Base-by-base conservation (phyloP, 495 filamentous ascomycete genomes). In the Aspergillus funiculosus region DNA sequence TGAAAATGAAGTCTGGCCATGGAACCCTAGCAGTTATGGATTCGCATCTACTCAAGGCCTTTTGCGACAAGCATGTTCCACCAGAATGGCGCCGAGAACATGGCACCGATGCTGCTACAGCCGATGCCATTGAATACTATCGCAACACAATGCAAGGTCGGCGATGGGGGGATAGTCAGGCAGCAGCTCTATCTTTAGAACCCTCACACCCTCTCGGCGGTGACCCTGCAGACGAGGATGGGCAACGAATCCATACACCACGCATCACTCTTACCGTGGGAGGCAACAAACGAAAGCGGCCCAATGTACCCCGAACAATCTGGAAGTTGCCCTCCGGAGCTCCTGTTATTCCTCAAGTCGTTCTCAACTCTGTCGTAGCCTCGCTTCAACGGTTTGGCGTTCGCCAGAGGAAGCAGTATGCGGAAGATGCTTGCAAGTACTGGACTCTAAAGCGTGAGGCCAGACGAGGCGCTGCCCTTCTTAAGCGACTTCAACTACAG, bases 361-460 rank as follows among this genome's bases (percentile, higher is more conserved):
- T 97, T 4, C 85, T 85, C 45, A 83, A 88, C 44, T 78, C 82
- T 2, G 83, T 97, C 18, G 82, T 91, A 41, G 80, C 77, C 41
- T 85, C 87, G 1, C 73, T 98, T 2, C 73, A 79, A 30, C 80
- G 85, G 22, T 97, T 97, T 60, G 73, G 71, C 14, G 81, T 97
- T 47, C 80, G 80, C 24, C 91, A 92, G 54, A 77, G 86, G 19
- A 92, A 91, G 55, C 89, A 96, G 35, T 99, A 86, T 67, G 83
- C 89, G 1, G 86, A 85, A 24, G 89, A 96, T 58, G 86, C 85
- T 1, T 96, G 90, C 69, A 87, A 87, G 50, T 99, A 96, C 64
- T 99, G 92, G 92, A 97, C 92, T 0, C 69, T 97, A 40, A 99
- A 99, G 64, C 78, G 92, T 27, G 92, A 99, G 63, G 86, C 91